Conservation (phyloP, 2,329 filamentous ascomycete genomes). For the Trichoderma citrinoviride region DNA sequence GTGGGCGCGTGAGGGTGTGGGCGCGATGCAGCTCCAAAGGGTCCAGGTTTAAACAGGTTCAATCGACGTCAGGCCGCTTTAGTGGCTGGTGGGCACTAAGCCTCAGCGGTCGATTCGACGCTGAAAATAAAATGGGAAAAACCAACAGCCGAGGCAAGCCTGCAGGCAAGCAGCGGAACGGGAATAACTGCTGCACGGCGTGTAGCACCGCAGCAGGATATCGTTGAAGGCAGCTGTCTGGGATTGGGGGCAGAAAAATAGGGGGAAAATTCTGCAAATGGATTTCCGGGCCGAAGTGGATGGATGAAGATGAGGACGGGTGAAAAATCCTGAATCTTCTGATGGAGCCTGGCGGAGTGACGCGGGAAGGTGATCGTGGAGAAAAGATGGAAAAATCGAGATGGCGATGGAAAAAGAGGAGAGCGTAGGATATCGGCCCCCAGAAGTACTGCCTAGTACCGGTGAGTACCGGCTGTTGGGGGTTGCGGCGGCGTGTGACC, state of each 20-base stretch:
- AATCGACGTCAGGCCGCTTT: slow-evolving; percentile 19
- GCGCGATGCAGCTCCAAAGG: slow-evolving; percentile 11
- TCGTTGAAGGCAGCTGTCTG: background rate
- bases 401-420: background rate
- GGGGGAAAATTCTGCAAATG: background rate
- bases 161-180: background rate
- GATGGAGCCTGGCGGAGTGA: background rate
- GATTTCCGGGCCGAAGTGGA: background rate
- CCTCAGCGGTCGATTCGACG: slow-evolving; percentile 1
- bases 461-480: background rate
- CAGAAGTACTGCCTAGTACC: slow-evolving; percentile 14
- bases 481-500: slow-evolving; percentile 6
- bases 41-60: background rate
- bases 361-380: background rate
- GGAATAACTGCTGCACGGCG: slow-evolving; percentile 7
- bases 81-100: slow-evolving; percentile 16
- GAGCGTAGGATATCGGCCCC: background rate
- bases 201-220: slow-evolving; percentile 7
- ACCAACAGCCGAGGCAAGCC: slow-evolving; percentile 18
- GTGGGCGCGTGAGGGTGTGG: slow-evolving; percentile 16
- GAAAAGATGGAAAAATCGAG: background rate
- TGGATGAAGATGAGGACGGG: background rate
- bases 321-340: background rate
- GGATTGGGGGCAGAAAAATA: background rate
- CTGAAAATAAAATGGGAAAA: background rate